Evolutionary conservation across 805 yeast genomes (phyloP).

Genomic region (Pichia pseudocactophila): DNA sequence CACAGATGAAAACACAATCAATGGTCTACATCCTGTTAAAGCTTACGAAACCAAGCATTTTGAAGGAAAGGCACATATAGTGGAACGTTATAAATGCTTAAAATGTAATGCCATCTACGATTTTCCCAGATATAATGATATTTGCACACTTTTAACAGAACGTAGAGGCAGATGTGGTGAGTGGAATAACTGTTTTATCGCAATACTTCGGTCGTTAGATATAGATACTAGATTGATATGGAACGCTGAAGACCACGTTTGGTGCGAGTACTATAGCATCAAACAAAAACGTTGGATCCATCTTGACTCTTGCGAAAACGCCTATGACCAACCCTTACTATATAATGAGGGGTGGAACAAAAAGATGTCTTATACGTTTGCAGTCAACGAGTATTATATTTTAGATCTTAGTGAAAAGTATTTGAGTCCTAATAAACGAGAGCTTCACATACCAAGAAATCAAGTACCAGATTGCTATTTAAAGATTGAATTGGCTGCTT

Average conservation of each 20-base stretch:
- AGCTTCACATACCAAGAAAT: conserved; percentile 39
- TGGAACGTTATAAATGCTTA: conserved; percentile 58
- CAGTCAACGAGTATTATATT: conserved; percentile 51
- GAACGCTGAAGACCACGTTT: conserved; percentile 91
- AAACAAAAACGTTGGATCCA: conserved; percentile 70
- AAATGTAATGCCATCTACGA: conserved; percentile 39
- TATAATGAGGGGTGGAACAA: conserved; percentile 89
- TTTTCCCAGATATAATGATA: conserved; percentile 73
- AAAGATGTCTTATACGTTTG: conserved; percentile 82
- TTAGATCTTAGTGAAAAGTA: conserved; percentile 67
- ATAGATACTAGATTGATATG: conserved; percentile 63
- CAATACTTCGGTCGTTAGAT: conserved; percentile 60
- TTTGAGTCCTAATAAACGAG: conserved; percentile 29
- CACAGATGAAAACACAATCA: conserved; percentile 32
- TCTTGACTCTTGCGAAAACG: conserved; percentile 79
- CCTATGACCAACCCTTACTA: conserved; percentile 71
- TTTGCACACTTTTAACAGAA: conserved; percentile 49
- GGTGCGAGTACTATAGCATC: conserved; percentile 82
- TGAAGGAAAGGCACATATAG: conserved; percentile 42
- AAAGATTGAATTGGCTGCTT: conserved; percentile 24
- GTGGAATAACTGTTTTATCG: conserved; percentile 80
- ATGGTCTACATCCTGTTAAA: conserved; percentile 28
- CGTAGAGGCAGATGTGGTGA: conserved; percentile 88
- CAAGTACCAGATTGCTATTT: conserved; percentile 35
- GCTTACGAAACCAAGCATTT: conserved; percentile 32